Evolutionary conservation across 768 basidiomycete species (phyloP).

Genomic region (Filobasidium floriforme): DNA sequence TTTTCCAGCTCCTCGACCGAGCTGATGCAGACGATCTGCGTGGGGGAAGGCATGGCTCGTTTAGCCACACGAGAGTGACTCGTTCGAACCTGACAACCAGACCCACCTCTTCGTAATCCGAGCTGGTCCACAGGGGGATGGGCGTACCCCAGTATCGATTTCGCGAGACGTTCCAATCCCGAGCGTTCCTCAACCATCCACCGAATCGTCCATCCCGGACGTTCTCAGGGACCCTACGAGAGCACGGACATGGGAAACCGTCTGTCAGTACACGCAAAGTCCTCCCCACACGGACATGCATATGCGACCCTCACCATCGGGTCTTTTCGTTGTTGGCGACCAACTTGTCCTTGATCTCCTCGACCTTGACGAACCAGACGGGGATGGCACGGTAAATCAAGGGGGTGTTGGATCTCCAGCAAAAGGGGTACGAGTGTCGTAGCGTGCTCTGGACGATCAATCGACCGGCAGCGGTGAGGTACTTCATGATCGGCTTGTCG

Average conservation of each 20-base stretch:
- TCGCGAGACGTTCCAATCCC: conserved; percentile 98
- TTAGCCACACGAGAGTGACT: no score
- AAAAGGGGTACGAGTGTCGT: conserved; percentile 90
- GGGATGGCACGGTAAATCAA: conserved; percentile 94
- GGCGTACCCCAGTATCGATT: conserved; percentile 99
- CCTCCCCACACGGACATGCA: no score
- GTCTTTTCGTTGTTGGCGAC: conserved; percentile 85
- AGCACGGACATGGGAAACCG: no score
- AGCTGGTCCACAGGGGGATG: conserved; percentile 90
- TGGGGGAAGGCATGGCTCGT: no score
- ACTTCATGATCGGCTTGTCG: conserved; percentile 87
- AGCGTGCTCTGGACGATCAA: conserved; percentile 79
- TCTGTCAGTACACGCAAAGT: no score
- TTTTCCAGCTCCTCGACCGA: conserved; percentile 81
- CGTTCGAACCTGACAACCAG: no score
- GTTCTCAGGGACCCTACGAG: conserved; percentile 84
- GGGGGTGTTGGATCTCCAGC: conserved; percentile 97
- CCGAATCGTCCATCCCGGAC: conserved; percentile 90
- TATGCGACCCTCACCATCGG: conserved; percentile 55
- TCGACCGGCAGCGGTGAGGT: conserved; percentile 74
- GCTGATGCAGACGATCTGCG: conserved; percentile 66
- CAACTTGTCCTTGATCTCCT: conserved; percentile 73
- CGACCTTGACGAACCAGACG: conserved; percentile 88
- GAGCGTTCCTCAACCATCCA: conserved; percentile 95
- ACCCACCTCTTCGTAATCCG: conserved; percentile 80